These are phyloP conservation scores for Lentinula lateritia DNA, from an alignment of 768 basidiomycete genomes.

Conservation along the genomic window DNA sequence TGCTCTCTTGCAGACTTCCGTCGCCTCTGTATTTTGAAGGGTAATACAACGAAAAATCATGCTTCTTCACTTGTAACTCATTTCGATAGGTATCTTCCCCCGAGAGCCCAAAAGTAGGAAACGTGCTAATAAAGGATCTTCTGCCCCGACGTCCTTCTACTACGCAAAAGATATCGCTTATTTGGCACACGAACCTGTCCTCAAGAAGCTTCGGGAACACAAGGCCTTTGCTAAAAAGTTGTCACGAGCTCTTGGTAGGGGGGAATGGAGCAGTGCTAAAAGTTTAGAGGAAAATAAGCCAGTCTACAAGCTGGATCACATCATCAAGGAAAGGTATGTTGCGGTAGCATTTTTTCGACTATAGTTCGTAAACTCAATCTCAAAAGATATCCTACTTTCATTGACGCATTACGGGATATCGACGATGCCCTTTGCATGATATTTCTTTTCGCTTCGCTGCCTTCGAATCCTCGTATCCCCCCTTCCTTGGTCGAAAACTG, in stretches of 20 bases:
- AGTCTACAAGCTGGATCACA: slow-evolving; percentile 87
- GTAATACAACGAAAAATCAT: slow-evolving; percentile 33
- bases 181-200: slow-evolving; percentile 92
- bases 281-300: slow-evolving; percentile 92
- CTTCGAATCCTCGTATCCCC: slow-evolving; percentile 78
- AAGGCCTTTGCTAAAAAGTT: slow-evolving; percentile 98
- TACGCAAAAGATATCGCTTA: slow-evolving; percentile 98
- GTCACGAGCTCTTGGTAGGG: slow-evolving; percentile 84
- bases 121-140: slow-evolving; percentile 94
- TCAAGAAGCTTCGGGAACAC: slow-evolving; percentile 92
- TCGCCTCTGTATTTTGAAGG: slow-evolving; percentile 94
- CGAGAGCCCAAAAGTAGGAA: slow-evolving; percentile 91
- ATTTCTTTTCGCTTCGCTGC: slow-evolving; percentile 87
- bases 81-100: slow-evolving; percentile 81
- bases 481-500: slow-evolving; percentile 87
- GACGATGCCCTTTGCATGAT: slow-evolving; percentile 96
- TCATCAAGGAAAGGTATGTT: slow-evolving; percentile 91
- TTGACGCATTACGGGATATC: slow-evolving; percentile 92
- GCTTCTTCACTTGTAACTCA: slow-evolving; percentile 1
- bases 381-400: slow-evolving; percentile 90
- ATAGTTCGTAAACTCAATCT: not conserved
- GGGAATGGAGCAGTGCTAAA: slow-evolving; percentile 94
- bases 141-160: slow-evolving; percentile 96
- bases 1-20: slow-evolving; percentile 96
- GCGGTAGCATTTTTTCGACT: not conserved